These are phyloP conservation scores for Arctium lappa DNA, from an alignment of 129 eudicot species.

Conservation along the genomic window DNA sequence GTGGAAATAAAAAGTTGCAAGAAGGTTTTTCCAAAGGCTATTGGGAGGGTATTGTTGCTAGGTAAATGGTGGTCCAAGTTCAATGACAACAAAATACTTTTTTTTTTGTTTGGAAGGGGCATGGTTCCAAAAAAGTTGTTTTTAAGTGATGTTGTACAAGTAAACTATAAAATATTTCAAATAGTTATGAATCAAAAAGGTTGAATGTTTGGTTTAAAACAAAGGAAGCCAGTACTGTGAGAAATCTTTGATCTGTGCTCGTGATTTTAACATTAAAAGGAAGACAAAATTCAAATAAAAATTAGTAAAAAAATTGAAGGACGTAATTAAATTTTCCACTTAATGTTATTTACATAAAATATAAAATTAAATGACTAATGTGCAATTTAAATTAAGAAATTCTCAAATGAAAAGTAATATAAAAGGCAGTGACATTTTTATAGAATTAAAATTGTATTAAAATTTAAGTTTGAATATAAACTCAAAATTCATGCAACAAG, in stretches of 20 bases:
- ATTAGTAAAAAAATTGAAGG: background rate
- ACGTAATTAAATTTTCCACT: no score
- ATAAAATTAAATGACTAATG: background rate
- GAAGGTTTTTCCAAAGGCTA: background rate
- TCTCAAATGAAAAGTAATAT: background rate
- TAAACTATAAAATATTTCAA: background rate
- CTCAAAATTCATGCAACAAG: background rate
- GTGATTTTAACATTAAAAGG: background rate
- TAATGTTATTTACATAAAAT: background rate
- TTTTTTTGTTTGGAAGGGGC: background rate
- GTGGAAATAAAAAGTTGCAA: background rate
- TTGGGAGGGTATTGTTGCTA: background rate
- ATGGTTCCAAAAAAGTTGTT: background rate
- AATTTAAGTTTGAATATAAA: background rate
- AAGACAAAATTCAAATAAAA: background rate
- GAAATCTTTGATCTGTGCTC: no score
- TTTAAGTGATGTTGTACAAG: background rate
- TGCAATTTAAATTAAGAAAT: background rate
- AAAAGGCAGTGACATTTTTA: background rate
- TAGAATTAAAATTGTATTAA: background rate
- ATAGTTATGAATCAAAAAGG: background rate
- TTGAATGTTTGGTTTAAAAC: background rate
- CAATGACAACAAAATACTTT: background rate
- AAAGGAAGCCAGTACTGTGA: background rate
- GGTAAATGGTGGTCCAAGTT: background rate